Evolutionary conservation across 2,329 filamentous ascomycete species (phyloP), one percentile per base, ranked within the genome.

Genomic region (Fusarium brevicatenulatum): DNA sequence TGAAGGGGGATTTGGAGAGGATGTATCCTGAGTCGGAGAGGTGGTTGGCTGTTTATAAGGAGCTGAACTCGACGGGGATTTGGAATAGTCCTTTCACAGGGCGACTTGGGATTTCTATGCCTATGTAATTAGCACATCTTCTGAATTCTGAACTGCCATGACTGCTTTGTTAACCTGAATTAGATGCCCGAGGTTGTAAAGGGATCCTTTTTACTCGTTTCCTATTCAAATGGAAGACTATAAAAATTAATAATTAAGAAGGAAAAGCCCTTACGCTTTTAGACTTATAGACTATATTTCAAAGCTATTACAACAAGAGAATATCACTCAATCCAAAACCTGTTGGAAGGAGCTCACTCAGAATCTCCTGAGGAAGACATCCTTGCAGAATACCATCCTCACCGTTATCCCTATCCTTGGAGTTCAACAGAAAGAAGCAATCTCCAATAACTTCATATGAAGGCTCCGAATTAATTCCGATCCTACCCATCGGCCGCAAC

Each of bases 131-230:
- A 37, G 23, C 2, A 16, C 34, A 1, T 1, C 2, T 25, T 12
- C 13, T 25, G 3, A 18, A 8, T 12, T 2, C 3, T 0, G 12
- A 25, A 6, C 2, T 12, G 3, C 5, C 7, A 12, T 12, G 0
- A 7, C 5, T 8, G 21, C 11, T 6, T 23, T 19, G 3, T 34
- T 5, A 9, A 13, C 1, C 23, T 2, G 23, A 0, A 3, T 0
- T 0, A 8, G 32, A 9, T 49, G 4, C 16, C 4, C 8, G 16
- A 49, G 19, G 1, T 1, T 13, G 0, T 11, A 2, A 12, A n/a
- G n/a, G n/a, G n/a, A n/a, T n/a, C n/a, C n/a, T n/a, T 25, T 25
- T 5, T 25, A 25, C 25, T 25, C 25, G 5, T 25, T 25, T 25
- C 25, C 25, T 25, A 25, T 25, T 25, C 5, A 25, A 4, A 25